These are phyloP conservation scores for Spirogloea muscicola DNA, from an alignment of 139 green algal genomes.

Conservation along the genomic window DNA sequence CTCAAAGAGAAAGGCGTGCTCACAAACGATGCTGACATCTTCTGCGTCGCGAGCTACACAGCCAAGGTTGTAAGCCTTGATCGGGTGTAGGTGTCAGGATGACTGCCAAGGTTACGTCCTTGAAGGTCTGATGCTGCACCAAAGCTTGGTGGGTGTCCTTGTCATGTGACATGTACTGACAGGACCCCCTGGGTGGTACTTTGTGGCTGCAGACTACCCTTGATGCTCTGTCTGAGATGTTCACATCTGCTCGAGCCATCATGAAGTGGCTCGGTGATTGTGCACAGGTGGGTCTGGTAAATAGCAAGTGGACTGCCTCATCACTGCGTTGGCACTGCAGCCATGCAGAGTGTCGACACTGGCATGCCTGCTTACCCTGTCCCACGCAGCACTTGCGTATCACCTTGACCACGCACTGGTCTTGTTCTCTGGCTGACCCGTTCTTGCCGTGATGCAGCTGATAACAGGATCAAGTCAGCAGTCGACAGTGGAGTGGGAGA, in stretches of 20 bases:
- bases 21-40: constrained; percentile 50
- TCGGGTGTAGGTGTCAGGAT: background rate
- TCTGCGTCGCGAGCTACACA: constrained; percentile 65
- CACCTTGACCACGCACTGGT: too few species aligned
- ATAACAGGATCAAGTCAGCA: too few species aligned
- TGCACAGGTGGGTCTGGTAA: constrained; percentile 62
- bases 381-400: too few species aligned
- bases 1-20: constrained; percentile 66
- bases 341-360: too few species aligned
- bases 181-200: background rate
- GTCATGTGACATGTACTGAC: background rate
- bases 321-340: too few species aligned
- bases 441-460: too few species aligned
- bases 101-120: background rate
- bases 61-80: constrained; percentile 38
- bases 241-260: constrained; percentile 69
- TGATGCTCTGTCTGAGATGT: constrained; percentile 74
- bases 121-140: background rate
- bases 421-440: too few species aligned
- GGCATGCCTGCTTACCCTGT: too few species aligned
- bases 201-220: constrained; percentile 61
- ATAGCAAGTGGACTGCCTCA: too few species aligned
- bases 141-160: background rate
- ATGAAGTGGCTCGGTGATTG: constrained; percentile 84
- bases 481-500: too few species aligned